Conservation (phyloP, 1,139 yeast species). For the Debaryomyces nepalensis region DNA sequence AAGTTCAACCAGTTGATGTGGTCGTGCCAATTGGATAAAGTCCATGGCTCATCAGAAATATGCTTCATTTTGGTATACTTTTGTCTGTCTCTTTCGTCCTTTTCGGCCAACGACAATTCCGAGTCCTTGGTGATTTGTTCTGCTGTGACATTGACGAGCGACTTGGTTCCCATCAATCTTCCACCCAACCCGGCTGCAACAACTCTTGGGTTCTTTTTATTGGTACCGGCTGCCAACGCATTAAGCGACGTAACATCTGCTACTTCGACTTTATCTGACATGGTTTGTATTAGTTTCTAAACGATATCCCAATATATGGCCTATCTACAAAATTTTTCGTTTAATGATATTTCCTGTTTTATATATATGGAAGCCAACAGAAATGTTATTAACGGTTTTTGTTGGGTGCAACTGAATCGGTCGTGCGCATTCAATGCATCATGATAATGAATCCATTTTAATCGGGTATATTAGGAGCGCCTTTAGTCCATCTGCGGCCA, state of each 20-base stretch:
- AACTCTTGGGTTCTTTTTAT: slow-evolving; percentile 68
- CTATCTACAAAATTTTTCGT: no score
- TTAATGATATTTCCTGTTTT: not conserved
- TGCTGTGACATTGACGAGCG: slow-evolving; percentile 67
- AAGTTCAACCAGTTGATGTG: slow-evolving; percentile 95
- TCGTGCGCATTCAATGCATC: not conserved
- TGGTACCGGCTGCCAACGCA: slow-evolving; percentile 88
- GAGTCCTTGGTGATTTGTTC: slow-evolving; percentile 62
- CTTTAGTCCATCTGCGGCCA: no score
- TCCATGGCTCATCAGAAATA: slow-evolving; percentile 93
- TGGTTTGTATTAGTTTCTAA: not conserved
- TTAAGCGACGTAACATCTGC: slow-evolving; percentile 78
- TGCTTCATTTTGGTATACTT: slow-evolving; percentile 59
- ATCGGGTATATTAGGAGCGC: no score
- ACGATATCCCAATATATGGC: not conserved
- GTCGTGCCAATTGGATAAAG: slow-evolving; percentile 76
- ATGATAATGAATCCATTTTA: not conserved
- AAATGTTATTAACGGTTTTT: not conserved
- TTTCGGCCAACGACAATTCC: slow-evolving; percentile 52
- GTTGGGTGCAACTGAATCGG: slow-evolving; percentile 5
- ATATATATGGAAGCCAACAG: slow-evolving; percentile 7
- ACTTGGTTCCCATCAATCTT: slow-evolving; percentile 77
- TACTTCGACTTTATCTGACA: slow-evolving; percentile 39
- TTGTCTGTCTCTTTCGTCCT: slow-evolving; percentile 57
- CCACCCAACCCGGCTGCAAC: slow-evolving; percentile 83